Evolutionary conservation across 495 filamentous ascomycete genomes (phyloP), one percentile per base, ranked within the genome.

Genomic region (Neurospora sp.): DNA sequence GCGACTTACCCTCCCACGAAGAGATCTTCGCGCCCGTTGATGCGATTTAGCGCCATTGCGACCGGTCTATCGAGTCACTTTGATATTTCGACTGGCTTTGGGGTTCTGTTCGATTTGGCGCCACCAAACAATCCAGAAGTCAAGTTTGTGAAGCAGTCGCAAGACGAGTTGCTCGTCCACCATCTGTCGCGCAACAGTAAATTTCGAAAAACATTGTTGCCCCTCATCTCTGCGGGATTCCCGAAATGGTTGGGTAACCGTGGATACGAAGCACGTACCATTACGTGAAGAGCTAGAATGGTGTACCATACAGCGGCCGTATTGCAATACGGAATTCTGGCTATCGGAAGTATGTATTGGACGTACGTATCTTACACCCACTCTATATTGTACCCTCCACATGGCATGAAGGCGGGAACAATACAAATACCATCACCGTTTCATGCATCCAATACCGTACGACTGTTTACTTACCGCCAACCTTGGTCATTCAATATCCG

Each of bases 1-100:
- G 59, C 10, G 38, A 75, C 90, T 83, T 83, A 96, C 94, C 94
- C 93, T 82, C 94, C 93, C 69, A 97, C 89, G 80, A 90, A 94
- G 73, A 97, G 86, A 69, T 92, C 90, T 59, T 90, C 87, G 71
- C 89, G 84, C n/a, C 92, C 93, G 5, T 89, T 88, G 34, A 96
- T 84, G 71, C 83, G 81, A 75, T 77, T 82, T 1, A 83, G 70
- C 11, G 78, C 81, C 82, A 83, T 83, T 15, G 6, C 38, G 31
- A 31, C n/a, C 6, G 28, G 13, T 28, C 13, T 31, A 2, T 71
- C n/a, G 71, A 10, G 28, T 21, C 24, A n/a, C 17, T 40, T 19
- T 21, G 24, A 39, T 69, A 40, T 37, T 69, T 15, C 37, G 37
- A 31, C 2, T 8, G 5, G 15, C 45, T 34, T 62, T 6, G 54